A percentile compares a stretch with the other conserved stretches of the same genome.
Evolutionary conservation across 1,284 basidiomycete species (phyloP).

Genomic region (Sporisorium scitamineum): DNA sequence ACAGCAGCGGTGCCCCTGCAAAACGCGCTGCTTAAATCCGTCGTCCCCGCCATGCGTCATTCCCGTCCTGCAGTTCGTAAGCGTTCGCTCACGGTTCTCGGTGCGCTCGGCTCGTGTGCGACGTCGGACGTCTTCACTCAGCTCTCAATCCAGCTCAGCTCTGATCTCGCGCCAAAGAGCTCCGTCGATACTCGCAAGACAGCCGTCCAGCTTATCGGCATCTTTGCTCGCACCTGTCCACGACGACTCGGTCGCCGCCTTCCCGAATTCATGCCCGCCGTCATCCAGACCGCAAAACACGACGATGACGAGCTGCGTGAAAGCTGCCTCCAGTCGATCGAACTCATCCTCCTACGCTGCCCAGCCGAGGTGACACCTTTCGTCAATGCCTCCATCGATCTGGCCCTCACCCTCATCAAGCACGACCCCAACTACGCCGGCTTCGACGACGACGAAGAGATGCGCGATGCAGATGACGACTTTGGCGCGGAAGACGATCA

Average conservation of each 20-base stretch:
- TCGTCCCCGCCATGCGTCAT: constrained; percentile 72
- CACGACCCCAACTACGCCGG: constrained; percentile 95
- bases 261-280: constrained; percentile 73
- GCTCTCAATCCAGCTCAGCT: constrained; percentile 49
- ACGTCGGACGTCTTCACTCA: constrained; percentile 60
- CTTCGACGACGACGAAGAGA: constrained; percentile 81
- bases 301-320: constrained; percentile 77
- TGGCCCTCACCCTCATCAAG: constrained; percentile 83
- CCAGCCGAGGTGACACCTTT: constrained; percentile 83
- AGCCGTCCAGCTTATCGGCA: constrained; percentile 82
- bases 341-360: constrained; percentile 79
- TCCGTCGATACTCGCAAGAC: constrained; percentile 76
- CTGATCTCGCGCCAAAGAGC: constrained; percentile 55
- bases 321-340: constrained; percentile 76
- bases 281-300: constrained; percentile 79
- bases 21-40: constrained; percentile 76
- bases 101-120: constrained; percentile 74
- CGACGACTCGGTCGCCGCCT: constrained; percentile 54
- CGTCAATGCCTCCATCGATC: constrained; percentile 77
- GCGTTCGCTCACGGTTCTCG: constrained; percentile 72
- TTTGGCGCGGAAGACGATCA: constrained; percentile 43
- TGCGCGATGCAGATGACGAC: constrained; percentile 58
- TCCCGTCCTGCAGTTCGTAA: constrained; percentile 53
- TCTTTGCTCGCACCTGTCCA: constrained; percentile 70
- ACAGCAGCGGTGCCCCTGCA: constrained; percentile 71